Evolutionary conservation across 148 eudicot genomes (phyloP).

Genomic region (Fagopyrum tataricum): DNA sequence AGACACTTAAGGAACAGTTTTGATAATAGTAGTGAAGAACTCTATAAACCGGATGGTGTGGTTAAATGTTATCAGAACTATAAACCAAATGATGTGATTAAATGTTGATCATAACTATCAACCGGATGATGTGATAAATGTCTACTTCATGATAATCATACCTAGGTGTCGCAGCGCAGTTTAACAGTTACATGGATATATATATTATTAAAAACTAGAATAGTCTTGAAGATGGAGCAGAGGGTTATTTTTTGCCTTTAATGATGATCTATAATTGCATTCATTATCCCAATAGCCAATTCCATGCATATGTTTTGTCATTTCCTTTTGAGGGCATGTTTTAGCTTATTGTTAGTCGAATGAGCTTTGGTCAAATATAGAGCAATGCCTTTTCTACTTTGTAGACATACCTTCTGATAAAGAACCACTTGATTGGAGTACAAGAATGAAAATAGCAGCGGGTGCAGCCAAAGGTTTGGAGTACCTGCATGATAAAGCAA

Average conservation of each 20-base stretch:
- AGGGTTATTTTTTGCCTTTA: not conserved
- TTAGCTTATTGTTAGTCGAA: not conserved
- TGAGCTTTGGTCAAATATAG: not conserved
- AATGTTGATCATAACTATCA: not conserved
- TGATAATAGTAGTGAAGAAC: not conserved
- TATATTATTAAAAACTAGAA: not conserved
- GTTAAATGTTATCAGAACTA: not conserved
- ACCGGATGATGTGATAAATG: not conserved
- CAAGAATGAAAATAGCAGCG: conserved; percentile 81
- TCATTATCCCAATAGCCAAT: not conserved
- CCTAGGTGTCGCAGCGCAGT: not conserved
- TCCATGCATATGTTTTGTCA: not conserved
- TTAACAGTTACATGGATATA: not conserved
- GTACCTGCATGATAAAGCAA: conserved; percentile 83
- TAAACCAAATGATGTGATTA: not conserved
- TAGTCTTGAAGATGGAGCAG: not conserved
- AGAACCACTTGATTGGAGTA: conserved; percentile 84
- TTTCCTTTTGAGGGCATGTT: not conserved
- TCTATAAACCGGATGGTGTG: no score
- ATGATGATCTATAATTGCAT: not conserved
- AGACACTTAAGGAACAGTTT: not conserved
- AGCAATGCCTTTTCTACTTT: not conserved
- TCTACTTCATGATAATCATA: not conserved
- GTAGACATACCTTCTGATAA: conserved; percentile 72
- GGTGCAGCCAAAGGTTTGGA: conserved; percentile 92